phyloP scores from a whole-genome alignment of 768 basidiomycete species.

The Crepidotus variabilis region DNA sequence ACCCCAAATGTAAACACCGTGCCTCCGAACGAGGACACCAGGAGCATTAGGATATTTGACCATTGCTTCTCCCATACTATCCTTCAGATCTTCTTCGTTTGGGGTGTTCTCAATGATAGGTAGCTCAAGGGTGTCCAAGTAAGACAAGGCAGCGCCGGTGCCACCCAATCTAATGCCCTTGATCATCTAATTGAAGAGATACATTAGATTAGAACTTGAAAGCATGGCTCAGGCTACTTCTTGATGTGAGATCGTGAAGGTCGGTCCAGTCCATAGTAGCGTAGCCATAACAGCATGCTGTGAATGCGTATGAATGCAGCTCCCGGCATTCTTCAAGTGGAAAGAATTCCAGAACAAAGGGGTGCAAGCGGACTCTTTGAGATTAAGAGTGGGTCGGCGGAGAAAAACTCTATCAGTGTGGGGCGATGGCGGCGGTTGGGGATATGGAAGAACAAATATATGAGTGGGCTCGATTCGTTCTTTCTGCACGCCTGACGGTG shows the following conservation, averaged over 20 bases:
- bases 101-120: conserved; percentile 94
- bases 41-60: conserved; percentile 72
- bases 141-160: conserved; percentile 70
- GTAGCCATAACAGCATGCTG: conserved; percentile 91
- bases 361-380: conserved; percentile 87
- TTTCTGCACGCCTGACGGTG: conserved; percentile 89
- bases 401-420: conserved; percentile 74
- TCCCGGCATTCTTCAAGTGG: conserved; percentile 70
- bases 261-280: conserved; percentile 63
- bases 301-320: conserved; percentile 89
- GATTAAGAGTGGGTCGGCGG: conserved; percentile 61
- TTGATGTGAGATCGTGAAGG: conserved; percentile 82
- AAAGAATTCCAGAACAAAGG: conserved; percentile 94
- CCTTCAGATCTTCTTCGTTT: conserved; percentile 83
- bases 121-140: conserved; percentile 79
- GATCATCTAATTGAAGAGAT: conserved; percentile 65
- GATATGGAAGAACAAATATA: conserved; percentile 85
- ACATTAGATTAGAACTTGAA: neutral
- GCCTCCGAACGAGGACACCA: conserved; percentile 71
- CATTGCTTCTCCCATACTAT: conserved; percentile 88
- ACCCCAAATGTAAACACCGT: conserved; percentile 90
- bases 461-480: conserved; percentile 80
- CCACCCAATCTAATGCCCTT: conserved; percentile 82
- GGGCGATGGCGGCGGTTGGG: conserved; percentile 55
- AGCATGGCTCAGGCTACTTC: conserved; percentile 18